phyloP scores from a whole-genome alignment of 2,329 filamentous ascomycete species.

The Epichloe uncinata region DNA sequence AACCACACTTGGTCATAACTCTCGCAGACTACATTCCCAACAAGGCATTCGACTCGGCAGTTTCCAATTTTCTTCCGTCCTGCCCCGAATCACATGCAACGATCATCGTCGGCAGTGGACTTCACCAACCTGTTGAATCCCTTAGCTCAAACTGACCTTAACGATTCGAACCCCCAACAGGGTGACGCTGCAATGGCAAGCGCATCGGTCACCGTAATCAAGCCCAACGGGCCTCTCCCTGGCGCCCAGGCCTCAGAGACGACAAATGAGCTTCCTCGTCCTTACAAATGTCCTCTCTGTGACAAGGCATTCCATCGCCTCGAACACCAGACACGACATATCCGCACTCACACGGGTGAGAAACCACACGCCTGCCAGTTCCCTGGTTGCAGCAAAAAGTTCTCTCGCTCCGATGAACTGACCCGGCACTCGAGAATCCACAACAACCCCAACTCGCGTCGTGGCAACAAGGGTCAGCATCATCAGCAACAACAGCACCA shows the following conservation, averaged over 20 bases:
- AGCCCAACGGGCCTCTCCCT: slow-evolving; percentile 50
- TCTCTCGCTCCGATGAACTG: slow-evolving; percentile 90
- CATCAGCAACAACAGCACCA: slow-evolving; percentile 22
- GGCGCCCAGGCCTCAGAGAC: slow-evolving; percentile 45
- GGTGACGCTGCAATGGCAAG: slow-evolving; percentile 32
- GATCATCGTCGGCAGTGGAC: slow-evolving; percentile 58
- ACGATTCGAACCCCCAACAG: slow-evolving; percentile 17
- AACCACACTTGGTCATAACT: not conserved
- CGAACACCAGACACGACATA: slow-evolving; percentile 84
- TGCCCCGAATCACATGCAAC: slow-evolving; percentile 53
- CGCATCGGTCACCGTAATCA: slow-evolving; percentile 40
- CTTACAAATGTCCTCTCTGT: slow-evolving; percentile 97
- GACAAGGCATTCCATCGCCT: slow-evolving; percentile 97
- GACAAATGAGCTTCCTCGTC: slow-evolving; percentile 66
- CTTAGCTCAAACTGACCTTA: slow-evolving; percentile 13
- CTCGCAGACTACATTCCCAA: not conserved
- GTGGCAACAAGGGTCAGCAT: slow-evolving; percentile 67
- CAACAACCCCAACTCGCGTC: slow-evolving; percentile 93
- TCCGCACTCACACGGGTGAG: slow-evolving; percentile 93
- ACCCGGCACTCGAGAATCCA: slow-evolving; percentile 96
- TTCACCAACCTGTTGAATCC: slow-evolving; percentile 66
- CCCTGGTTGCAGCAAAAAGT: slow-evolving; percentile 95
- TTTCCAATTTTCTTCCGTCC: not conserved
- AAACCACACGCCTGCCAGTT: slow-evolving; percentile 96
- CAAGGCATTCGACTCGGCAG: not conserved